Percentiles rank a stretch among this genome's conserved stretches.
phyloP scores from a whole-genome alignment of 768 basidiomycete species.

The Mrakia frigida region DNA sequence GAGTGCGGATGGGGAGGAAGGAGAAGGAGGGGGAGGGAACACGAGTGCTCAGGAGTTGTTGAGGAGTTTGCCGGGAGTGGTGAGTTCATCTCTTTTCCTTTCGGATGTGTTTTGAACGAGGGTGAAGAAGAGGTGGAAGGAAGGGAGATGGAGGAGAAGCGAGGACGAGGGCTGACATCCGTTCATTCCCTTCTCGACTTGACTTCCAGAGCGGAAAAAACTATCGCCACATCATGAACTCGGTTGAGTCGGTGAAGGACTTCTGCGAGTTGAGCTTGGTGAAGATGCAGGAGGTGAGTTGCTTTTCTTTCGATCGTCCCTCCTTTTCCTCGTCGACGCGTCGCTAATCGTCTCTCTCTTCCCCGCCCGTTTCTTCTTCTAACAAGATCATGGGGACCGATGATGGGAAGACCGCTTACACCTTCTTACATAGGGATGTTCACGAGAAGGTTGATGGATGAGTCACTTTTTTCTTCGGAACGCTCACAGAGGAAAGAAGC shows the following conservation, averaged over 20 bases:
- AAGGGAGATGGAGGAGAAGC: too few relatives aligned
- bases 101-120: too few relatives aligned
- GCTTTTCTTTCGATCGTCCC: neutral
- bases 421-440: slow-evolving; percentile 25
- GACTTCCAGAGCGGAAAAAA: slow-evolving; percentile 16
- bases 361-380: neutral
- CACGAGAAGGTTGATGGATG: neutral
- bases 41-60: slow-evolving; percentile 22
- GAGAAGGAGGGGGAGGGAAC: slow-evolving; percentile 20
- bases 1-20: slow-evolving; percentile 61
- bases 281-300: slow-evolving; percentile 21
- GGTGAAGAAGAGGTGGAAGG: too few relatives aligned
- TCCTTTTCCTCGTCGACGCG: neutral
- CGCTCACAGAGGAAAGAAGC: neutral
- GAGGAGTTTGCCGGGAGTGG: slow-evolving; percentile 27
- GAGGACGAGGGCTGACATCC: neutral
- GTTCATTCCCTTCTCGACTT: too few relatives aligned
- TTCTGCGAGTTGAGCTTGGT: slow-evolving; percentile 17
- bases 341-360: too few relatives aligned
- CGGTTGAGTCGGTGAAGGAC: slow-evolving; percentile 22
- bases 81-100: neutral
- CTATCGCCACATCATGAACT: slow-evolving; percentile 27
- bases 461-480: neutral
- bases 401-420: slow-evolving; percentile 5
- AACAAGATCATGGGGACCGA: slow-evolving; percentile 31